phyloP scores from a whole-genome alignment of 257 asterid genomes.

The Agastache rugosa region DNA sequence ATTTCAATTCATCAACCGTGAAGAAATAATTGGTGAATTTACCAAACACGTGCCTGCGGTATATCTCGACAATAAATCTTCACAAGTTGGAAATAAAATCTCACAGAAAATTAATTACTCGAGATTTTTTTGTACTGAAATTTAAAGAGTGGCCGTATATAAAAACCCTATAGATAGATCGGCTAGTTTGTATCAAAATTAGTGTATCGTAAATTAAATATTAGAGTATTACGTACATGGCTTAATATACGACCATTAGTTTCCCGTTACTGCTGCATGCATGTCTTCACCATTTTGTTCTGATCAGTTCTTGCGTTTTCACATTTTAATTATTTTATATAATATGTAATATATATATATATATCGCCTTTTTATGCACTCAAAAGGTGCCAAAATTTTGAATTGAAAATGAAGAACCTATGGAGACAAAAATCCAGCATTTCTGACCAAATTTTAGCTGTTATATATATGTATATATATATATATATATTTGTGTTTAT shows the following conservation, averaged over 20 bases:
- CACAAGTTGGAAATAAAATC: constrained; percentile 3
- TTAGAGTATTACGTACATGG: too few species aligned
- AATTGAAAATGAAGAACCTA: constrained; percentile 19
- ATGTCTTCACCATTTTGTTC: constrained; percentile 25
- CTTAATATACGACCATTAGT: neutral
- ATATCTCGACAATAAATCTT: constrained; percentile 21
- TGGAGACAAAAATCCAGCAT: constrained; percentile 35
- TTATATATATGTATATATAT: neutral
- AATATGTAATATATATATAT: too few species aligned
- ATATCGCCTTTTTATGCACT: constrained; percentile 15
- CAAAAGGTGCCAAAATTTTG: constrained; percentile 33
- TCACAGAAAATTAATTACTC: neutral
- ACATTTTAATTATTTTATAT: neutral
- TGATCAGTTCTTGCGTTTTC: neutral
- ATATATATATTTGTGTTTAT: constrained; percentile 3
- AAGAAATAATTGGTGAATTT: constrained; percentile 25
- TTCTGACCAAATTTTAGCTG: constrained; percentile 36
- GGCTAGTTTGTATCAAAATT: too few species aligned
- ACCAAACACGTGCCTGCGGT: constrained; percentile 26
- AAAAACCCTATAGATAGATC: neutral
- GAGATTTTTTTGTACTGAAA: neutral
- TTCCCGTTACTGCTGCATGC: constrained; percentile 28
- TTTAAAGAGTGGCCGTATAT: neutral
- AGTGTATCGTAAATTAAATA: too few species aligned
- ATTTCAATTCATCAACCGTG: constrained; percentile 32